Base-by-base conservation (phyloP, 331 rosid genomes). In the Malus hybrid region DNA sequence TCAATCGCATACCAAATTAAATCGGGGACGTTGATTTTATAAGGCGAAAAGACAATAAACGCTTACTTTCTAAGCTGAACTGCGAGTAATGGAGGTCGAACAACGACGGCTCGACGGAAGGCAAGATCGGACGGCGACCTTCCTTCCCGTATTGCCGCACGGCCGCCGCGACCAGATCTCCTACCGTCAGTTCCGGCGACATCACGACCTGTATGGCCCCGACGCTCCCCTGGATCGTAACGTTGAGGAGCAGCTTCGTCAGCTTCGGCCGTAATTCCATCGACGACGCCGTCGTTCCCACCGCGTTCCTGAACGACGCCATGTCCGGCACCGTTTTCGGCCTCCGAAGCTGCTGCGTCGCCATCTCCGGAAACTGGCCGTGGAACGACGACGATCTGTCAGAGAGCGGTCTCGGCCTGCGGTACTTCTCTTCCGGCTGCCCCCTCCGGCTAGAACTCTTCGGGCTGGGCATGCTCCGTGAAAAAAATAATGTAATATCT, bases 11-110 rank as follows among this genome's bases (percentile, higher is more conserved):
- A 11, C 15, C 5, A 54, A 10, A 18, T 8, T 22, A 4, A 29
- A 59, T 61, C 27, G 19, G 6, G 19, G 5, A 7, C 60, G 22
- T 27, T 18, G 6, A 18, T 18, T 28, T 20, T 2, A 7, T 8
- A 24, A n/a, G 10, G 1, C 7, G 22, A 70, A 12, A 19, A 11
- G 34, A 69, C 22, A 10, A 12, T 22, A 22, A 31, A 5, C 9
- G 33, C 89, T 78, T 71, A 92, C 97, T 83, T 88, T 92, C 96
- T 83, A 92, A 80, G 86, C 93, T 89, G 85, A 92, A 92, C 84
- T 90, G 97, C 3, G 96, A 92, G 70, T 86, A 92, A 72, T 92
- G 96, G 78, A 92, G 97, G 59, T 88, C 91, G 78, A 85, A 92
- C 19, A 52, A 39, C 10, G 85, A 68, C 7, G 88, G 74, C 2